Conservation (phyloP, 768 basidiomycete species). For the Lentinula boryana region DNA sequence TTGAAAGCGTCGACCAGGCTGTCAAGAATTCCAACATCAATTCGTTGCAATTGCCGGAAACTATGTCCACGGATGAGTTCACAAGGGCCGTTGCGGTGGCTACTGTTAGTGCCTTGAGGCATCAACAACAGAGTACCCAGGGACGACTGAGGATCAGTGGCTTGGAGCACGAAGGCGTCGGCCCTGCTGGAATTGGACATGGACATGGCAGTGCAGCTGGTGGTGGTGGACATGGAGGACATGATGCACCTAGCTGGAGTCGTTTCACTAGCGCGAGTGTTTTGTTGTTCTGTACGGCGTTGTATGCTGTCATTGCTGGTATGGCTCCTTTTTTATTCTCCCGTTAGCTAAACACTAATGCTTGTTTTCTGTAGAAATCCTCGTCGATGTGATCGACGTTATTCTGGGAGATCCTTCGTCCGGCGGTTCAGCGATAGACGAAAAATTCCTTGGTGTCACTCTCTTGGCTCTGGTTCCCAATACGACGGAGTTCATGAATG, state of each 20-base stretch:
- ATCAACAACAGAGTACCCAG: slow-evolving; percentile 32
- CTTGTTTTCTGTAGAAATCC: slow-evolving; percentile 54
- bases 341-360: too few species aligned
- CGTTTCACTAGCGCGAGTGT: slow-evolving; percentile 86
- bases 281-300: slow-evolving; percentile 78
- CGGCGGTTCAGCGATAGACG: slow-evolving; percentile 56
- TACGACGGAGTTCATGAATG: slow-evolving; percentile 99
- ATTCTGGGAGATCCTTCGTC: slow-evolving; percentile 67
- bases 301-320: slow-evolving; percentile 97
- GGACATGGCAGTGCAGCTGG: slow-evolving; percentile 30
- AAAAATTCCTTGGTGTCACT: slow-evolving; percentile 96
- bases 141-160: slow-evolving; percentile 35
- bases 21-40: slow-evolving; percentile 54
- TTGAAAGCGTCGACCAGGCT: slow-evolving; percentile 75
- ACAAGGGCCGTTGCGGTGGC: slow-evolving; percentile 92
- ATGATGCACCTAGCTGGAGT: slow-evolving; percentile 97
- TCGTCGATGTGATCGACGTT: slow-evolving; percentile 94
- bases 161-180: slow-evolving; percentile 7
- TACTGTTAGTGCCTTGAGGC: slow-evolving; percentile 84
- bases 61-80: slow-evolving; percentile 81
- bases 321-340: slow-evolving; percentile 14
- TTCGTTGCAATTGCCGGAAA: slow-evolving; percentile 49
- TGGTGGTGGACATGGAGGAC: slow-evolving; percentile 66
- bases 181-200: background rate
- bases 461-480: slow-evolving; percentile 97